Conservation (phyloP, 2,329 filamentous ascomycete genomes). For the Venturia nashicola region DNA sequence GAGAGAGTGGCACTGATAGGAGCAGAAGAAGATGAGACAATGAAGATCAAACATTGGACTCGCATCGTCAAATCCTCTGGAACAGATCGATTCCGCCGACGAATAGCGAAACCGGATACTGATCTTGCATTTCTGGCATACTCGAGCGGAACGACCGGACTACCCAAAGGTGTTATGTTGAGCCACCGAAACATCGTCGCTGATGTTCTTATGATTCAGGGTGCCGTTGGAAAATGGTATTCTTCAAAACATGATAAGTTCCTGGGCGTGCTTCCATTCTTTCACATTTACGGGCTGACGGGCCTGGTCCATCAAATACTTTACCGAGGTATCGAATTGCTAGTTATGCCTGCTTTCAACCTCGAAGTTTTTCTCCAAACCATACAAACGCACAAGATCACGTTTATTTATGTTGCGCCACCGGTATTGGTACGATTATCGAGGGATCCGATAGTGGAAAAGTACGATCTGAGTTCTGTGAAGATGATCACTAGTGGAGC, state of each 20-base stretch:
- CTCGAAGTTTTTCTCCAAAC: slow-evolving; percentile 64
- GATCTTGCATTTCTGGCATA: slow-evolving; percentile 82
- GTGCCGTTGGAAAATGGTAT: slow-evolving; percentile 33
- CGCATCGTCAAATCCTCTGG: slow-evolving; percentile 55
- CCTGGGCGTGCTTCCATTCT: slow-evolving; percentile 10
- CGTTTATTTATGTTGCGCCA: slow-evolving; percentile 71
- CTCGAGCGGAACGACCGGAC: slow-evolving; percentile 77
- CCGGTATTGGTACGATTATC: slow-evolving; percentile 70
- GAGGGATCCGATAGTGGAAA: slow-evolving; percentile 64
- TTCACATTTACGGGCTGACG: slow-evolving; percentile 35
- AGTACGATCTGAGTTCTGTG: slow-evolving; percentile 71
- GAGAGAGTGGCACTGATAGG: slow-evolving; percentile 68
- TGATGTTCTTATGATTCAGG: slow-evolving; percentile 41
- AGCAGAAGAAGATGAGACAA: slow-evolving; percentile 47
- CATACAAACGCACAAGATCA: slow-evolving; percentile 63
- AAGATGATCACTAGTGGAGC: slow-evolving; percentile 81
- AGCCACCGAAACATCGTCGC: slow-evolving; percentile 72
- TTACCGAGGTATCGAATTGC: slow-evolving; percentile 52
- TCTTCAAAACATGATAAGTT: slow-evolving; percentile 5
- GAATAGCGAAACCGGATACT: slow-evolving; percentile 52
- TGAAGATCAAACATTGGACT: slow-evolving; percentile 58
- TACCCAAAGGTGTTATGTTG: slow-evolving; percentile 84
- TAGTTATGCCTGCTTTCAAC: slow-evolving; percentile 72
- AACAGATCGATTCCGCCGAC: slow-evolving; percentile 45
- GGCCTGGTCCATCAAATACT: slow-evolving; percentile 59